Evolutionary conservation across 2,329 filamentous ascomycete genomes (phyloP).

Genomic region (Aspergillus versicolor): DNA sequence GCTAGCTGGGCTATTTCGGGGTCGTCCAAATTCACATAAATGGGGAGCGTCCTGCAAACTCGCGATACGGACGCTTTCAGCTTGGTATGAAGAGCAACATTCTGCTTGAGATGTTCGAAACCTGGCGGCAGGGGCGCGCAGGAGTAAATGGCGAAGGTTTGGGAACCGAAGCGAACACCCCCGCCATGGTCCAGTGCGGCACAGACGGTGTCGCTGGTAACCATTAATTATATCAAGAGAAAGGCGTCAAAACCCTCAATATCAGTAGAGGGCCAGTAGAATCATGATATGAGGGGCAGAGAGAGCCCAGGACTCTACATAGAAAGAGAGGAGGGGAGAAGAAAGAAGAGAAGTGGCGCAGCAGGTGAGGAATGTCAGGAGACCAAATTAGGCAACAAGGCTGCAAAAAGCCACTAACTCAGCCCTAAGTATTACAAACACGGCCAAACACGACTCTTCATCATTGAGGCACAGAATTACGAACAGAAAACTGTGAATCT

Average conservation of each 20-base stretch:
- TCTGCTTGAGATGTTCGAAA: not conserved
- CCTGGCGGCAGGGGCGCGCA: conserved; percentile 7
- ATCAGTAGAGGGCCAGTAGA: too few species aligned
- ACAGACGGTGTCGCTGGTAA: conserved; percentile 2
- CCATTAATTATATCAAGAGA: not conserved
- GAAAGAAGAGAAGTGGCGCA: too few species aligned
- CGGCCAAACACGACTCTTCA: too few species aligned
- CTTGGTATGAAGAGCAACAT: not conserved
- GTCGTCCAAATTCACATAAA: conserved; percentile 4
- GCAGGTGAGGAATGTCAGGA: too few species aligned
- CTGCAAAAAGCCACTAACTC: too few species aligned
- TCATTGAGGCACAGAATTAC: not conserved
- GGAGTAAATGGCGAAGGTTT: conserved; percentile 15
- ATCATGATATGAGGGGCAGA: too few species aligned
- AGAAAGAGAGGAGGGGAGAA: too few species aligned
- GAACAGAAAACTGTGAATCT: not conserved
- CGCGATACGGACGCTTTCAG: not conserved
- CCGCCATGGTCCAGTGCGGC: conserved; percentile 11
- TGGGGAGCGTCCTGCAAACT: conserved; percentile 8
- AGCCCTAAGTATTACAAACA: too few species aligned
- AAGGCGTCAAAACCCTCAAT: too few species aligned
- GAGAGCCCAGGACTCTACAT: too few species aligned
- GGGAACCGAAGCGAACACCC: conserved; percentile 9
- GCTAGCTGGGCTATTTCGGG: not conserved
- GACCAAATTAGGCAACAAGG: too few species aligned